Evolutionary conservation across 768 basidiomycete genomes (phyloP).

Genomic region (Tephrocybe sp.): DNA sequence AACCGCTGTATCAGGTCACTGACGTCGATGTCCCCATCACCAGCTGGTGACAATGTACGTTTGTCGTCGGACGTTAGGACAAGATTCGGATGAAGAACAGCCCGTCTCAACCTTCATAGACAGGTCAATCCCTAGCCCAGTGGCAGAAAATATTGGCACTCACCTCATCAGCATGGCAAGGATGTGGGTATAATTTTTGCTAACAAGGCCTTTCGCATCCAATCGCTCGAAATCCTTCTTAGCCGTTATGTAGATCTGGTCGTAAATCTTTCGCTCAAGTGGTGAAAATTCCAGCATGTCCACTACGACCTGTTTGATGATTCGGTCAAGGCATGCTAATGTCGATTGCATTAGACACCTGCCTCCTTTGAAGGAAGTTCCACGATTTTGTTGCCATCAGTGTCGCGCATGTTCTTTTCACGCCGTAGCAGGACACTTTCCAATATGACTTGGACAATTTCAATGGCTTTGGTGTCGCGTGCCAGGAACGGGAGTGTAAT

Average conservation of each 20-base stretch:
- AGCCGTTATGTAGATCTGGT: constrained; percentile 77
- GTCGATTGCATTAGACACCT: constrained; percentile 1
- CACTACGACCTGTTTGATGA: constrained; percentile 49
- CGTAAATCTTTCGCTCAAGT: constrained; percentile 84
- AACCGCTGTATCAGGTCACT: constrained; percentile 60
- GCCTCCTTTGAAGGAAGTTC: constrained; percentile 87
- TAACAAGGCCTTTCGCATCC: constrained; percentile 73
- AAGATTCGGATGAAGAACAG: constrained; percentile 87
- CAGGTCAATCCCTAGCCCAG: background rate
- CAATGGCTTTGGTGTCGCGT: constrained; percentile 89
- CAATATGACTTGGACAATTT: constrained; percentile 92
- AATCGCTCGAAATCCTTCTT: constrained; percentile 81
- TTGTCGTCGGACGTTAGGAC: constrained; percentile 59
- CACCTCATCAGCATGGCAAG: constrained; percentile 95
- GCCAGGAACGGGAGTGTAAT: constrained; percentile 91
- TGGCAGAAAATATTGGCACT: constrained; percentile 19
- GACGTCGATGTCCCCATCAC: constrained; percentile 50
- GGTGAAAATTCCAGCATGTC: constrained; percentile 81
- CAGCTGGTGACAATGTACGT: constrained; percentile 32
- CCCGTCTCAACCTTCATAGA: constrained; percentile 53
- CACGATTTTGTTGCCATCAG: constrained; percentile 84
- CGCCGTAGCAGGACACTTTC: constrained; percentile 85
- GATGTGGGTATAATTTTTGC: constrained; percentile 84
- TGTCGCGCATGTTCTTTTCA: constrained; percentile 92
- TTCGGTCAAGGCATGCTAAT: background rate